Evolutionary conservation across 2,329 filamentous ascomycete genomes (phyloP).

Genomic region (Colletotrichum costaricense): DNA sequence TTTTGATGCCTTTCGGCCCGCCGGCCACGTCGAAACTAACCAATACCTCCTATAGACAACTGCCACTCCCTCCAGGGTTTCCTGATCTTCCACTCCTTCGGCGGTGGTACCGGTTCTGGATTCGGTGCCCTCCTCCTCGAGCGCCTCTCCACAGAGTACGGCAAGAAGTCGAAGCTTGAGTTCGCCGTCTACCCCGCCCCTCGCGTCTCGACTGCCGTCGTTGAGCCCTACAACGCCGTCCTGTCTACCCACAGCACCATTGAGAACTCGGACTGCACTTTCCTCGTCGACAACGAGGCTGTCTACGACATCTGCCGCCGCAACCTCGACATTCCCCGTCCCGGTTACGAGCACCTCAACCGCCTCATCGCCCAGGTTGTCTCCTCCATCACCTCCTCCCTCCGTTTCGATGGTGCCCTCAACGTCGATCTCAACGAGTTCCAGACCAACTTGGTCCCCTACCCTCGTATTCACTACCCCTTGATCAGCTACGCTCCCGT

Average conservation of each 20-base stretch:
- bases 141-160: constrained; percentile 78
- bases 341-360: constrained; percentile 78
- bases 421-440: constrained; percentile 83
- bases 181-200: constrained; percentile 79
- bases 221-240: constrained; percentile 81
- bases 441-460: constrained; percentile 81
- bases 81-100: constrained; percentile 81
- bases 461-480: constrained; percentile 80
- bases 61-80: constrained; percentile 79
- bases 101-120: constrained; percentile 78
- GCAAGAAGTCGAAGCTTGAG: constrained; percentile 83
- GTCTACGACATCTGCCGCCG: constrained; percentile 81
- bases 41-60: constrained; percentile 64
- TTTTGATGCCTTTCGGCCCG: not conserved
- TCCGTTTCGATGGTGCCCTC: constrained; percentile 78
- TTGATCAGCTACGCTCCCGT: constrained; percentile 80
- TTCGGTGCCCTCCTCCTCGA: constrained; percentile 79
- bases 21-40: constrained; percentile 35
- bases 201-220: constrained; percentile 76
- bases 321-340: constrained; percentile 76
- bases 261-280: constrained; percentile 83
- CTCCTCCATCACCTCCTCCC: constrained; percentile 78
- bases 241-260: constrained; percentile 81
- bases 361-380: constrained; percentile 80
- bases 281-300: constrained; percentile 80